Evolutionary conservation across 306 rosid genomes (phyloP), one percentile per base, ranked within the genome.

Genomic region (Geum urbanum): DNA sequence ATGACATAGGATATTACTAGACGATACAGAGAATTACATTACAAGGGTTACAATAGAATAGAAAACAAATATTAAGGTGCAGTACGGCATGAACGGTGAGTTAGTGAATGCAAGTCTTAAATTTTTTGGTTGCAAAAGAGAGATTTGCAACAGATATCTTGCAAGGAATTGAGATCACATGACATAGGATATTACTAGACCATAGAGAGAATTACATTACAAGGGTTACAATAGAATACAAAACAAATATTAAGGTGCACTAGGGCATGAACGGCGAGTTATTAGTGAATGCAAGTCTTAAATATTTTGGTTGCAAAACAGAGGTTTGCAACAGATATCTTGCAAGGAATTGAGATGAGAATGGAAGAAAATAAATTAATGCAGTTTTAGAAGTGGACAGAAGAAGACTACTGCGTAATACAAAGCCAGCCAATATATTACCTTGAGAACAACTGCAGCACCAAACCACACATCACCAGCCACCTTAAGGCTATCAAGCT

Each of bases 381-480:
- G 58, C 32, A 32, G 4, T 32, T 32, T 32, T 1, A 32, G 37
- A 32, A 32, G 37, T 5, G n/a, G 22, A 27, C 20, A 51, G 14
- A 51, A 51, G 54, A 15, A 50, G 22, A 20, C 18, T 51, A 51
- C 37, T 51, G 18, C 22, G 4, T 51, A 19, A 50, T 50, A 19
- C 7, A 7, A 19, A 51, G 56, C 56, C 24, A 7, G 18, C 24
- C 24, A 6, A 32, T 32, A 32, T 32, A 32, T 32, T 87, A 94
- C 99, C 96, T 94, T 94, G 74, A 94, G 96, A 79, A 74, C 37
- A 71, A 94, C 80, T 16, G 84, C 79, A 72, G 89, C 73, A 46
- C 97, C 97, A n/a, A 94, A 94, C 89, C 86, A 94, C 46, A 91
- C 97, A 84, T 94, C 95, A 6, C 97, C 99, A n/a, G 63, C 64